Evolutionary conservation across 257 asterid genomes (phyloP).

Genomic region (Leonotis leonurus): DNA sequence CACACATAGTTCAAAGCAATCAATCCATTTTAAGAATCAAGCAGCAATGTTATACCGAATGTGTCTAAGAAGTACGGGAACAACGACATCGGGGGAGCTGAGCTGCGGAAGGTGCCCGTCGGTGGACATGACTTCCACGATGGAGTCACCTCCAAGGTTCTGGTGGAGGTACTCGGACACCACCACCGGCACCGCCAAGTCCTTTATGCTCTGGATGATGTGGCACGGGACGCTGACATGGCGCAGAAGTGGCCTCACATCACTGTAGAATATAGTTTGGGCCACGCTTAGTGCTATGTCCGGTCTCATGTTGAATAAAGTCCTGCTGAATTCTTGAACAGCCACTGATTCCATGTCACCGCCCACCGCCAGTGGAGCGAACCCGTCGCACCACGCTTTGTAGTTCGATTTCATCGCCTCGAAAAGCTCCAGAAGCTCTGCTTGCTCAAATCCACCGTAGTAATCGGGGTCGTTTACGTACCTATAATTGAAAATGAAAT

Average conservation of each 20-base stretch:
- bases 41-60: conserved; percentile 37
- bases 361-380: conserved; percentile 73
- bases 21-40: conserved; percentile 9
- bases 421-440: conserved; percentile 50
- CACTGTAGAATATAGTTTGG: conserved; percentile 53
- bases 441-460: conserved; percentile 71
- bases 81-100: conserved; percentile 64
- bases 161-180: conserved; percentile 72
- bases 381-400: conserved; percentile 72
- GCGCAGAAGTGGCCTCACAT: conserved; percentile 39
- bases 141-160: conserved; percentile 51
- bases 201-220: conserved; percentile 75
- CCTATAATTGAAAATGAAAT: conserved; percentile 10
- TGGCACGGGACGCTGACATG: conserved; percentile 67
- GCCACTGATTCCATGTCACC: conserved; percentile 78
- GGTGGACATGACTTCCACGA: conserved; percentile 73
- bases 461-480: conserved; percentile 64
- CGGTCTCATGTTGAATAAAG: conserved; percentile 84
- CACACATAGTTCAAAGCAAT: not conserved
- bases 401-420: conserved; percentile 65
- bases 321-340: conserved; percentile 78
- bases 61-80: conserved; percentile 67
- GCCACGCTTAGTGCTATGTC: conserved; percentile 71
- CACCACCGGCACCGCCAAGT: conserved; percentile 73
- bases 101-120: conserved; percentile 84